Base-by-base conservation (phyloP, 805 yeast genomes). In the Wickerhamiella spandovensis region DNA sequence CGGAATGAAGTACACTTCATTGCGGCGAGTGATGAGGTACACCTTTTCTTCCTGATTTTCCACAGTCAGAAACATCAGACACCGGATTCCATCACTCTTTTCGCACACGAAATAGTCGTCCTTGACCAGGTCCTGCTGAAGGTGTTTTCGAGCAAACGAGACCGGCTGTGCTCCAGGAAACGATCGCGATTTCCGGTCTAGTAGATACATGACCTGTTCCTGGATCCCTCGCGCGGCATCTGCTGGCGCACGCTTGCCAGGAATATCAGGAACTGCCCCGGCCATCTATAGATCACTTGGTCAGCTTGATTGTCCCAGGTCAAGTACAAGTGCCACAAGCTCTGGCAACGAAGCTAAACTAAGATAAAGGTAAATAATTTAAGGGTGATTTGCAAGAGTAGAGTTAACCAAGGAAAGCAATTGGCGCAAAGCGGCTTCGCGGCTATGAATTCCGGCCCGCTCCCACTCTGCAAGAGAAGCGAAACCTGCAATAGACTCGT, bases 101-200 rank as follows among this genome's bases (percentile, higher is more conserved):
- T 92, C 99, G 68, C 98, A 94, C 0, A 92, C 98, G 57, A 80
- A 81, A 62, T 89, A 92, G 60, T 94, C 97, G 52, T 81, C 79
- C 2, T 73, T 67, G 61, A 74, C 63, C 46, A 92, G 68, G 32
- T 79, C 77, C 45, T 78, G 77, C 3, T 64, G 64, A 22, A 92
- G 70, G 66, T 90, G 96, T 32, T 73, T 69, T 50, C 86, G 72
- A 43, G 84, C 81, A 62, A 92, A 89, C 23, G 95, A 85, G 2
- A 90, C 85, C 0, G 99, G 99, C 66, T 94, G 98, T 1, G 96
- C 81, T 0, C 98, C 66, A 21, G 95, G 94, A 59, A 89, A 89
- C 1, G 66, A 58, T 17, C 74, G 70, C 41, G 75, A 73, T 30
- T 79, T 72, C 56, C 80, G 69, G 57, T 77, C 71, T 58, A 82